Evolutionary conservation across 2,329 filamentous ascomycete genomes (phyloP).

Genomic region (Hysterium pulicare): DNA sequence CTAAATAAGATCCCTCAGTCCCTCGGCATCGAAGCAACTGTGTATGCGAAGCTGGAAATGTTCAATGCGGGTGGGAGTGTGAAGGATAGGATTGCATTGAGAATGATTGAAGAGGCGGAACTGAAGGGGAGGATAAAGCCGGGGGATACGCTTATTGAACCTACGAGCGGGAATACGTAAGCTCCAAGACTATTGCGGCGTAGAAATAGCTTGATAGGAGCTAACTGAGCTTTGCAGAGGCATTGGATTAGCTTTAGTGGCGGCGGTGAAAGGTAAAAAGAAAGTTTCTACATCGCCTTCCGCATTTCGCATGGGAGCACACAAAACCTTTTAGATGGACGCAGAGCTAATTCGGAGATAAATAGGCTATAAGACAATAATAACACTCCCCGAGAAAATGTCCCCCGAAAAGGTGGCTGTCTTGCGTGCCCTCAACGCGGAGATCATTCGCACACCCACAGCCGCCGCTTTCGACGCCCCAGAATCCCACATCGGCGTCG

Average conservation of each 20-base stretch:
- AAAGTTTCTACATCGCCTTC: too few species aligned
- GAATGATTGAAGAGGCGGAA: constrained; percentile 97
- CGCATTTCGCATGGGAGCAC: too few species aligned
- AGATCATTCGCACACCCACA: constrained; percentile 95
- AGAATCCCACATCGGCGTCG: constrained; percentile 96
- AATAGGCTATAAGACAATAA: constrained; percentile 88
- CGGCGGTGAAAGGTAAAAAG: constrained; percentile 70
- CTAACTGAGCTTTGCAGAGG: constrained; percentile 48
- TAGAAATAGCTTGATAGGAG: neutral
- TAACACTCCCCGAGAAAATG: constrained; percentile 99
- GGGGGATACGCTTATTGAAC: constrained; percentile 95
- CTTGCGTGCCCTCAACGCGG: constrained; percentile 86
- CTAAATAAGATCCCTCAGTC: constrained; percentile 91
- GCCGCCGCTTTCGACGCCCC: constrained; percentile 92
- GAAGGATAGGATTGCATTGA: constrained; percentile 91
- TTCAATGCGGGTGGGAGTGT: constrained; percentile 94
- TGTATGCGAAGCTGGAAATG: constrained; percentile 88
- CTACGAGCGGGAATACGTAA: constrained; percentile 88
- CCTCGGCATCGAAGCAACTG: constrained; percentile 80
- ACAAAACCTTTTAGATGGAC: too few species aligned
- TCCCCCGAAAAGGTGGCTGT: constrained; percentile 97
- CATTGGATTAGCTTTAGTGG: constrained; percentile 91
- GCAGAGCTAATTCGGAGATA: too few species aligned
- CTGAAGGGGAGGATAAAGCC: constrained; percentile 89
- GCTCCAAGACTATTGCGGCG: constrained; percentile 22